Evolutionary conservation across 768 basidiomycete species (phyloP).

Genomic region (Tephrocybe sp.): DNA sequence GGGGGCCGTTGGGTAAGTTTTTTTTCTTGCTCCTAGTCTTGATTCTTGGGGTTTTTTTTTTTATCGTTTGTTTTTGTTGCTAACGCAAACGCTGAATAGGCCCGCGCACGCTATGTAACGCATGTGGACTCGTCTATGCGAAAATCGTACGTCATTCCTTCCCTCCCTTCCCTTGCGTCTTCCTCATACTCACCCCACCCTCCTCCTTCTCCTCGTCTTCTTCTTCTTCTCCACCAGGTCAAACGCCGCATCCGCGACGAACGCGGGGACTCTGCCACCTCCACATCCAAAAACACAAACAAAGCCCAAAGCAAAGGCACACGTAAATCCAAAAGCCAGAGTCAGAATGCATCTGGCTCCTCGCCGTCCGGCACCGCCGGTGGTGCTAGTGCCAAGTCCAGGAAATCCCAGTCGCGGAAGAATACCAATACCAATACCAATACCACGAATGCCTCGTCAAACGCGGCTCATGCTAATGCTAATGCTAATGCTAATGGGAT

Average conservation of each 20-base stretch:
- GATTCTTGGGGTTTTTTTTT: conserved; percentile 1
- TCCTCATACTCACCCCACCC: not conserved
- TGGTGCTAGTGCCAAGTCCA: not conserved
- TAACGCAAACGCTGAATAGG: conserved; percentile 35
- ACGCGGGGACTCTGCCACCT: not conserved
- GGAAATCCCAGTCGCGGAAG: not conserved
- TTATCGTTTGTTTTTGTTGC: not conserved
- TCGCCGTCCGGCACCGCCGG: not conserved
- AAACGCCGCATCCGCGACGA: conserved; percentile 17
- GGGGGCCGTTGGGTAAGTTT: conserved; percentile 73
- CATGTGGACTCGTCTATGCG: conserved; percentile 84
- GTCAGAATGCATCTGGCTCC: not conserved
- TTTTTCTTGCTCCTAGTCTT: not conserved
- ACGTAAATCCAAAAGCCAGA: not conserved
- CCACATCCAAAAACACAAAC: too few relatives aligned
- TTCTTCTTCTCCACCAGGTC: conserved; percentile 6
- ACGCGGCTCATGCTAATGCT: too few relatives aligned
- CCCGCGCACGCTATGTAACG: conserved; percentile 81
- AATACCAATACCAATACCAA: not conserved
- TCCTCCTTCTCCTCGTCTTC: not conserved
- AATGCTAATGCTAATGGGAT: too few relatives aligned
- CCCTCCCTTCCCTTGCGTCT: not conserved
- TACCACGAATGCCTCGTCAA: too few relatives aligned
- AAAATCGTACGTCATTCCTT: conserved; percentile 60
- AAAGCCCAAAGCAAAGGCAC: too few relatives aligned